These are phyloP conservation scores for Trypanosoma mega DNA, from an alignment of 208 protist species.

Conservation along the genomic window DNA sequence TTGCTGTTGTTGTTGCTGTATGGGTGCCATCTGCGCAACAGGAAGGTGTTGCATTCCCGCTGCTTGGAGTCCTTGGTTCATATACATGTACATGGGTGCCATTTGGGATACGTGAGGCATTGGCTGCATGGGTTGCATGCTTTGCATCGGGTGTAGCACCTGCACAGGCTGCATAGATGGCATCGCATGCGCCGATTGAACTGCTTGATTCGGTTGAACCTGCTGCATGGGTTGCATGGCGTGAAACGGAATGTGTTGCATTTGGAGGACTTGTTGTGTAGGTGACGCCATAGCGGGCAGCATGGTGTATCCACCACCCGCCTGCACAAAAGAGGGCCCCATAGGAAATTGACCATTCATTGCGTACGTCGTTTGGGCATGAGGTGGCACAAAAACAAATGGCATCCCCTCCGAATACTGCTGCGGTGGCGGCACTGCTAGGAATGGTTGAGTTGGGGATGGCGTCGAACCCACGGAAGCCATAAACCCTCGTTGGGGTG, in stretches of 20 bases:
- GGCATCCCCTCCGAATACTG: background rate
- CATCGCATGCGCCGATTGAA: background rate
- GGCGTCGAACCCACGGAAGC: no score
- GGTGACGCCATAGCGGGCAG: background rate
- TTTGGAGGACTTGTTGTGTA: background rate
- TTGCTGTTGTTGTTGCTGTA: background rate
- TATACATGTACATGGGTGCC: background rate
- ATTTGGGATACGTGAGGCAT: background rate
- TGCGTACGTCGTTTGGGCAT: no score
- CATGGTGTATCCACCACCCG: no score
- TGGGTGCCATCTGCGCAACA: background rate
- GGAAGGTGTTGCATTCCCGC: background rate
- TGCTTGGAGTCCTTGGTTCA: no score
- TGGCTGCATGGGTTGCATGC: background rate
- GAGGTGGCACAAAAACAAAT: conserved; percentile 6
- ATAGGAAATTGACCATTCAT: no score
- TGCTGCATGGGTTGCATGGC: background rate
- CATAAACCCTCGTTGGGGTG: no score
- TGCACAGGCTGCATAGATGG: background rate
- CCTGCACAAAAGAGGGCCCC: no score
- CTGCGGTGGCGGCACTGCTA: background rate
- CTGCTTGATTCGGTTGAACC: background rate
- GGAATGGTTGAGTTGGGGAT: background rate
- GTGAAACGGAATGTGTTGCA: background rate
- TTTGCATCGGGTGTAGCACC: background rate